These are phyloP conservation scores for Cryptococcus floricola DNA, from an alignment of 1,284 basidiomycete species.

Conservation along the genomic window DNA sequence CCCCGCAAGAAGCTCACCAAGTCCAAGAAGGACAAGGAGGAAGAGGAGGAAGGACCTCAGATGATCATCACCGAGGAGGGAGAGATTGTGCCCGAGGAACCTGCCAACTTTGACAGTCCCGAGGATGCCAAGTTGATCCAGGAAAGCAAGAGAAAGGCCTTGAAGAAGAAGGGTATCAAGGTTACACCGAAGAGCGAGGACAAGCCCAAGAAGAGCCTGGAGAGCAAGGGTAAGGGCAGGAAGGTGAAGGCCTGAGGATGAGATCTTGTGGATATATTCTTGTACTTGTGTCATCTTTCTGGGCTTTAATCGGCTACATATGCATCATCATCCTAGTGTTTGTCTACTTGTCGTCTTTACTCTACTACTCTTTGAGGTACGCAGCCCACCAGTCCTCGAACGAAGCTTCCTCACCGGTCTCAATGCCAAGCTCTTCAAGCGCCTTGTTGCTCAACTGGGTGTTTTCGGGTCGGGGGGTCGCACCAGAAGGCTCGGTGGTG, in stretches of 20 bases:
- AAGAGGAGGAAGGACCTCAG: constrained; percentile 41
- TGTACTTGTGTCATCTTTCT: constrained; percentile 2
- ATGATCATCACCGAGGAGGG: constrained; percentile 39
- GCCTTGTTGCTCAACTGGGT: constrained; percentile 39
- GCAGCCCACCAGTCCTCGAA: constrained; percentile 45
- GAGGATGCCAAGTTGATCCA: constrained; percentile 42
- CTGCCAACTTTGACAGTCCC: constrained; percentile 45
- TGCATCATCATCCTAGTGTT: constrained; percentile 2
- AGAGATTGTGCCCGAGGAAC: constrained; percentile 25
- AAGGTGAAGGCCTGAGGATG: constrained; percentile 16
- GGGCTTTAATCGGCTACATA: not conserved
- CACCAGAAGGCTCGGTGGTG: constrained; percentile 23
- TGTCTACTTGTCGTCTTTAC: not conserved
- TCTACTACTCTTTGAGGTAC: constrained; percentile 17
- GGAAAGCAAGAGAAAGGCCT: constrained; percentile 49
- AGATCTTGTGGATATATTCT: not conserved
- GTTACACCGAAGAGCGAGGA: constrained; percentile 14
- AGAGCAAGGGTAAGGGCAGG: constrained; percentile 9
- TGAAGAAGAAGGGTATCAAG: constrained; percentile 53
- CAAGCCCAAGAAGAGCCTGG: constrained; percentile 11
- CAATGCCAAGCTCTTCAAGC: constrained; percentile 36
- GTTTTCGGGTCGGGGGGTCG: constrained; percentile 46
- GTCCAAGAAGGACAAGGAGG: constrained; percentile 31
- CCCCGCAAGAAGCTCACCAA: constrained; percentile 60
- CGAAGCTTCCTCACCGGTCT: constrained; percentile 26